Base-by-base conservation (phyloP, 2,329 filamentous ascomycete species). In the Paraconiothyrium brasiliense region DNA sequence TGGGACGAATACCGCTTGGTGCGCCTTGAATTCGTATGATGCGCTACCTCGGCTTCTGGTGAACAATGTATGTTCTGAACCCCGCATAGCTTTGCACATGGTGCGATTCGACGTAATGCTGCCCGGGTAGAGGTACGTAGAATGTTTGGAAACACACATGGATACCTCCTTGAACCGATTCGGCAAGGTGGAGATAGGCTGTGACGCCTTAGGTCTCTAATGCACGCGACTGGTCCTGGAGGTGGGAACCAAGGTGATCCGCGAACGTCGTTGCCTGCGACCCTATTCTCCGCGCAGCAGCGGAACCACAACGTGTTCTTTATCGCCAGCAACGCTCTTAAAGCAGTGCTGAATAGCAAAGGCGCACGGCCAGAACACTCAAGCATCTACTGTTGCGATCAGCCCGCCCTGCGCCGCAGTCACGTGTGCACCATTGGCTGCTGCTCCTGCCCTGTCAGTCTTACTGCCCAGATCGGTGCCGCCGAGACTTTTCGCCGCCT, bases 251-350 rank as follows among this genome's bases (percentile, higher is more conserved):
- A 56, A 4, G 27, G 39, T 37, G 54, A 47, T 56, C 41, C 41
- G 30, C 43, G 27, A 37, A 56, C 41, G 20, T 56, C 32, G 48
- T 60, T 76, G 73, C 74, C 73, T 76, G 62, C 65, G 65, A 59
- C 68, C 69, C 63, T 64, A 61, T 57, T 62, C 50, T 60, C 60
- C 41, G 43, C 58, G 50, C 30, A 51, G 47, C 43, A 63, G 63
- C 57, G 58, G 67, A 71, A 65, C 52, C 59, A 67, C 68, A 75
- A 76, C 73, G 74, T 77, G 74, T 75, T 41, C 73, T 68, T 73
- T 61, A 73, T 65, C 58, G 56, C 44, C 49, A 56, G 50, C 47
- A 51, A 37, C 9, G 35, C 22, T 34, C 60, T 66, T 69, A 72
- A 74, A 66, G 61, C 57, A 62, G 56, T 50, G 16, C 37, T 48